Evolutionary conservation across 116 monocot genomes (phyloP).

Genomic region (Posidonia oceanica): DNA sequence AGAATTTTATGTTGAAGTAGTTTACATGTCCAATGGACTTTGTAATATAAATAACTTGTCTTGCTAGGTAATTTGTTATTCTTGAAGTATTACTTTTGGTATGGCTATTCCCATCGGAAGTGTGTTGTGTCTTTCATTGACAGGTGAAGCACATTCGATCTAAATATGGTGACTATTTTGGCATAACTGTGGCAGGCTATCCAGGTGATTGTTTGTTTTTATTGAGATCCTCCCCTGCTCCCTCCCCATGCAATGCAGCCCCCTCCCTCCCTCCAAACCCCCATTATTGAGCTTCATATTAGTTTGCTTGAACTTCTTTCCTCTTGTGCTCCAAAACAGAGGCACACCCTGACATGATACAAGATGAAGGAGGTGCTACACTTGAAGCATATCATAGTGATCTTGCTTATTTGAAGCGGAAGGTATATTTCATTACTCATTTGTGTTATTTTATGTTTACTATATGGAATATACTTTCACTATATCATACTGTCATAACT

Average conservation of each 20-base stretch:
- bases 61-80: not conserved
- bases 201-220: constrained; percentile 35
- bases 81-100: not conserved
- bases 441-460: not conserved
- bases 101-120: not conserved
- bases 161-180: constrained; percentile 87
- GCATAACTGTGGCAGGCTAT: constrained; percentile 89
- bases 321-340: constrained; percentile 22
- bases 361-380: constrained; percentile 40
- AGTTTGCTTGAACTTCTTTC: constrained; percentile 1
- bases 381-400: constrained; percentile 43
- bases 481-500: too few relatives aligned
- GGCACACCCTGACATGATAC: constrained; percentile 85
- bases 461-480: too few relatives aligned
- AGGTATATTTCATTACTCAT: constrained; percentile 18
- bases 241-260: too few relatives aligned
- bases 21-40: too few relatives aligned
- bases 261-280: not conserved
- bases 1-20: too few relatives aligned
- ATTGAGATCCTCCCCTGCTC: too few relatives aligned
- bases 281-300: too few relatives aligned
- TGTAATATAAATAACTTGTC: not conserved
- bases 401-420: constrained; percentile 71
- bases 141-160: constrained; percentile 55
- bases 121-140: not conserved